Conservation (phyloP, 1,284 basidiomycete species). For the Lentinula novae-zelandiae region DNA sequence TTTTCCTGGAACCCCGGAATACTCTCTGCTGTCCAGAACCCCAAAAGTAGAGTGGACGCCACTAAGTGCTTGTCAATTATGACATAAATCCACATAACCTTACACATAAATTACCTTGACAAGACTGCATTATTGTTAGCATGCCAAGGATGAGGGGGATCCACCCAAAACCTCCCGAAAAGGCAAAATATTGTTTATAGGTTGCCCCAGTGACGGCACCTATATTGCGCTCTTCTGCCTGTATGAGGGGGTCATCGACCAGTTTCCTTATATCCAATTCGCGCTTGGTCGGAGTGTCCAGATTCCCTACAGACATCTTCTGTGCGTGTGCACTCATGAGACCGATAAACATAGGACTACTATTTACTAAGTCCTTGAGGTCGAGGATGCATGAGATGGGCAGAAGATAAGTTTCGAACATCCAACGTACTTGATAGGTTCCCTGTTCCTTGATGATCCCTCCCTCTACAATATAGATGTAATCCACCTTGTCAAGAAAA, state of each 20-base stretch:
- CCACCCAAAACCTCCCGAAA: conserved; percentile 30
- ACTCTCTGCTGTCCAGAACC: conserved; percentile 20
- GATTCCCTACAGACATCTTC: conserved; percentile 19
- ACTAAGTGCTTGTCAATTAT: conserved; percentile 12
- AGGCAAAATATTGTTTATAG: conserved; percentile 38
- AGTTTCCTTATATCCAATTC: not conserved
- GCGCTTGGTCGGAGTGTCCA: not conserved
- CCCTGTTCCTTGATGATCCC: conserved; percentile 48
- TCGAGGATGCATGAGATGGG: not conserved
- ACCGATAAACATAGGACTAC: conserved; percentile 39
- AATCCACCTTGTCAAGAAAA: conserved; percentile 43
- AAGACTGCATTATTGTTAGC: conserved; percentile 12
- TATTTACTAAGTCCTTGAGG: conserved; percentile 36
- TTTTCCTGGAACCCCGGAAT: conserved; percentile 33
- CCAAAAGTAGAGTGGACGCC: conserved; percentile 18
- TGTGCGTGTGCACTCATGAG: conserved; percentile 41
- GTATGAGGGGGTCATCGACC: conserved; percentile 22
- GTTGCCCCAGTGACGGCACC: conserved; percentile 31
- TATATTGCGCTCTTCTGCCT: conserved; percentile 33
- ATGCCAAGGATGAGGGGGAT: conserved; percentile 18
- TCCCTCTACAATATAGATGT: conserved; percentile 57
- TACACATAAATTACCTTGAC: conserved; percentile 11
- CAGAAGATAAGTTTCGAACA: not conserved
- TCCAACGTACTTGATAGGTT: conserved; percentile 33
- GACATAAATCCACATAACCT: not conserved